Conservation (phyloP, 1,284 basidiomycete species). For the Mixia osmundae region DNA sequence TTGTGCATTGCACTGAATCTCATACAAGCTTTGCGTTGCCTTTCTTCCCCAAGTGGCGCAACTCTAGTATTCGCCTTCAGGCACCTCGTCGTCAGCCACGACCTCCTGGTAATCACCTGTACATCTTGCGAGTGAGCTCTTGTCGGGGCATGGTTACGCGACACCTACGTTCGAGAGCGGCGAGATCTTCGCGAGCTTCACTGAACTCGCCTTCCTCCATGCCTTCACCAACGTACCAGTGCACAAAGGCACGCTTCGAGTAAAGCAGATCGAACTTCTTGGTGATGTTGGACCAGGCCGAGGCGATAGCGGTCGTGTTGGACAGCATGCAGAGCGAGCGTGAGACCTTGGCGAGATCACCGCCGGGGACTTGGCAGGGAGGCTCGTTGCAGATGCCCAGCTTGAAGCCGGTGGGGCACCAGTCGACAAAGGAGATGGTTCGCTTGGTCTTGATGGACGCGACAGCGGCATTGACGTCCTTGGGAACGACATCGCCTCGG, state of each 20-base stretch:
- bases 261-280: constrained; percentile 92
- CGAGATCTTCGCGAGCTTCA: constrained; percentile 18
- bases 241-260: constrained; percentile 19
- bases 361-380: constrained; percentile 67
- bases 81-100: constrained; percentile 10
- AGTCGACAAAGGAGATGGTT: constrained; percentile 84
- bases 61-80: constrained; percentile 11
- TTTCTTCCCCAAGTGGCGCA: too few species aligned
- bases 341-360: constrained; percentile 80
- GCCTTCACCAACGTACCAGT: constrained; percentile 19
- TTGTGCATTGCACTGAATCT: too few species aligned
- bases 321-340: constrained; percentile 95
- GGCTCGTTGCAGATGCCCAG: constrained; percentile 25
- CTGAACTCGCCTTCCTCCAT: constrained; percentile 21
- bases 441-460: constrained; percentile 88
- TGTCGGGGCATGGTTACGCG: not conserved
- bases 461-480: constrained; percentile 85
- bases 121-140: not conserved
- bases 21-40: too few species aligned
- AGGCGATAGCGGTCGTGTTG: constrained; percentile 79
- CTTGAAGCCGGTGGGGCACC: constrained; percentile 98
- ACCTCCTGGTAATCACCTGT: constrained; percentile 13
- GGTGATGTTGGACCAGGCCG: constrained; percentile 86
- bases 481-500: constrained; percentile 86
- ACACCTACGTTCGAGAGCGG: constrained; percentile 14